Conservation (phyloP, 1,284 basidiomycete species). For the Violaceomyces palustris region DNA sequence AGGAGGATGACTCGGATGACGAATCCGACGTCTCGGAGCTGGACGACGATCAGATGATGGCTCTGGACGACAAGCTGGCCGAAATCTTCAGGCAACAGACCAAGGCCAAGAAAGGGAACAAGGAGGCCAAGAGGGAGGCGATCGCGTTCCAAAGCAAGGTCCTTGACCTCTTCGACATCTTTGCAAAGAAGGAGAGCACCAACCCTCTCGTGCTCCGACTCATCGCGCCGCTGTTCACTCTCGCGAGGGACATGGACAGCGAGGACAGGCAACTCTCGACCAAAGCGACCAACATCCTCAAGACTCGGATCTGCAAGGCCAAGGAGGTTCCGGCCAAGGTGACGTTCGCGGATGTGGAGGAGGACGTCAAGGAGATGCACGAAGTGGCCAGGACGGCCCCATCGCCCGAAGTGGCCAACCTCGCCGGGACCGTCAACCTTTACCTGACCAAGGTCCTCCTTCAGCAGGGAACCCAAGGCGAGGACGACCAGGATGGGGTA, state of each 20-base stretch:
- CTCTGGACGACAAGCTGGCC: slow-evolving; percentile 85
- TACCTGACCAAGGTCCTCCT: slow-evolving; percentile 60
- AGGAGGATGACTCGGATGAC: slow-evolving; percentile 43
- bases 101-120: slow-evolving; percentile 57
- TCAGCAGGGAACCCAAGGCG: slow-evolving; percentile 2
- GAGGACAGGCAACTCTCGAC: slow-evolving; percentile 73
- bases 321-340: slow-evolving; percentile 64
- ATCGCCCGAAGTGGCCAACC: slow-evolving; percentile 63
- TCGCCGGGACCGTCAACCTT: slow-evolving; percentile 65
- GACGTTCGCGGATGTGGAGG: slow-evolving; percentile 55
- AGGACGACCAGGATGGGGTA: slow-evolving; percentile 24
- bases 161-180: slow-evolving; percentile 82
- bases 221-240: slow-evolving; percentile 70
- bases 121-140: slow-evolving; percentile 24
- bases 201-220: slow-evolving; percentile 63
- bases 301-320: slow-evolving; percentile 67
- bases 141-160: slow-evolving; percentile 89
- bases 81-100: slow-evolving; percentile 72
- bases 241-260: slow-evolving; percentile 55
- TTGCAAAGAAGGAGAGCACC: slow-evolving; percentile 68
- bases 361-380: slow-evolving; percentile 68
- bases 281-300: slow-evolving; percentile 75
- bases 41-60: slow-evolving; percentile 90
- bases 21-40: slow-evolving; percentile 31
- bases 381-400: slow-evolving; percentile 64